Conservation (phyloP, 2,329 filamentous ascomycete species). For the Teratosphaeria viscida region DNA sequence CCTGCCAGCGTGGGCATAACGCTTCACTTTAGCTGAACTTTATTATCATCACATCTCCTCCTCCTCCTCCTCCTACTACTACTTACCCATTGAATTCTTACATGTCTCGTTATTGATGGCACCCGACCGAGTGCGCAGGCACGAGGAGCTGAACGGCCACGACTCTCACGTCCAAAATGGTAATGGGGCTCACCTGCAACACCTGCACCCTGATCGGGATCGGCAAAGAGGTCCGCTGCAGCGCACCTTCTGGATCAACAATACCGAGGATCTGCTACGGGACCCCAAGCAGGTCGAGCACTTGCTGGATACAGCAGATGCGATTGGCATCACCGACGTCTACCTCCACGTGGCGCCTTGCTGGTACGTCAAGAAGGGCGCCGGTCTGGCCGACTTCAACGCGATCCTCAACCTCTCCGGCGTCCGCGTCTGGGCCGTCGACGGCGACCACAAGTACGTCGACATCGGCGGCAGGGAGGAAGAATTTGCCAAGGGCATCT, state of each 20-base stretch:
- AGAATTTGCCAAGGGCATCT: conserved; percentile 3
- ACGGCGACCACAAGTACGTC: conserved; percentile 5
- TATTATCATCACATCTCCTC: background rate
- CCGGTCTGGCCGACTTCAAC: background rate
- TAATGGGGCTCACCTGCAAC: background rate
- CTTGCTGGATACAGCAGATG: background rate
- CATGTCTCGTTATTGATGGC: background rate
- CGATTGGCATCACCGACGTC: conserved; percentile 2
- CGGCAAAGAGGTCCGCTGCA: background rate
- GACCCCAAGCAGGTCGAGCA: background rate
- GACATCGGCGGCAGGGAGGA: conserved; percentile 1
- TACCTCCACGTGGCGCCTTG: conserved; percentile 6
- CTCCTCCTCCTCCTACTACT: too few species aligned
- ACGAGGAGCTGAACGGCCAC: background rate
- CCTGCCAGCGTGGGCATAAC: background rate
- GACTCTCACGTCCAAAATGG: background rate
- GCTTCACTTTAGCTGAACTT: background rate
- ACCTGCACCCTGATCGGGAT: background rate
- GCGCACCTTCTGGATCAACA: conserved; percentile 6
- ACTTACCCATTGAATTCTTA: too few species aligned
- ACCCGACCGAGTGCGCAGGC: background rate
- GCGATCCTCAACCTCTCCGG: background rate
- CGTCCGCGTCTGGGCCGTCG: conserved; percentile 7
- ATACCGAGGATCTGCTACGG: conserved; percentile 1
- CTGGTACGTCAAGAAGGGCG: conserved; percentile 1